Conservation (phyloP, 176 grass and related monocot species). For the Tillandsia leiboldiana region DNA sequence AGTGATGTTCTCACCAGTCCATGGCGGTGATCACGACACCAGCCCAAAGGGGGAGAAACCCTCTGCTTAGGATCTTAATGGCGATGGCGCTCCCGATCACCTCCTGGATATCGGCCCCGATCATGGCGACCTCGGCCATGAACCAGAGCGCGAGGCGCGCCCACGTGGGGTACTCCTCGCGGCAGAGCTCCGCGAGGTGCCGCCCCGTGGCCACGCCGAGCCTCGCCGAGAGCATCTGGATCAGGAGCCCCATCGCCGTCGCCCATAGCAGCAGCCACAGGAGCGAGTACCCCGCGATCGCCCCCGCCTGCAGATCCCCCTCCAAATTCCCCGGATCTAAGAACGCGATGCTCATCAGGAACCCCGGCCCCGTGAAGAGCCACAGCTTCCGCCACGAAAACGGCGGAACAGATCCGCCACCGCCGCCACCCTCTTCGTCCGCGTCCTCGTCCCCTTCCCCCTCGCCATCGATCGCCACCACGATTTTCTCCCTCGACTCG, state of each 20-base stretch:
- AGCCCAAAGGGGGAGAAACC: constrained; percentile 81
- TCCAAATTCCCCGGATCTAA: constrained; percentile 96
- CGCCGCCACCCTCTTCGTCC: neutral
- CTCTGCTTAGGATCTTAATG: constrained; percentile 85
- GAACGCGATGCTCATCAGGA: constrained; percentile 98
- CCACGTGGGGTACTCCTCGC: constrained; percentile 86
- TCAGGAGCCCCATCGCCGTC: constrained; percentile 82
- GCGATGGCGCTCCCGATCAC: constrained; percentile 94
- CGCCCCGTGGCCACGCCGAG: constrained; percentile 75
- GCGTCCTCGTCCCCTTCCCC: constrained; percentile 16
- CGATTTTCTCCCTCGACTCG: constrained; percentile 59
- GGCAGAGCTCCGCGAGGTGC: constrained; percentile 92
- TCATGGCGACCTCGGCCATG: constrained; percentile 94
- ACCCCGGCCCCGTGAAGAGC: constrained; percentile 86
- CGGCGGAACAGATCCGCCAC: constrained; percentile 16
- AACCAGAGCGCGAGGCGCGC: constrained; percentile 71
- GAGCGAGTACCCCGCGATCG: constrained; percentile 72
- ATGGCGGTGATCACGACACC: constrained; percentile 88
- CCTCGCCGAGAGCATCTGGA: constrained; percentile 80
- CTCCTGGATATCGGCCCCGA: constrained; percentile 91
- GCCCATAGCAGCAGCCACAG: constrained; percentile 92
- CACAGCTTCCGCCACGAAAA: constrained; percentile 97
- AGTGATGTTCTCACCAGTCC: constrained; percentile 49
- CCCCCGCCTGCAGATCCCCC: constrained; percentile 90
- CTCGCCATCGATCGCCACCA: constrained; percentile 39